Evolutionary conservation across 768 basidiomycete genomes (phyloP), one percentile per base, ranked within the genome.

Genomic region (Rhodotorula diobovata): DNA sequence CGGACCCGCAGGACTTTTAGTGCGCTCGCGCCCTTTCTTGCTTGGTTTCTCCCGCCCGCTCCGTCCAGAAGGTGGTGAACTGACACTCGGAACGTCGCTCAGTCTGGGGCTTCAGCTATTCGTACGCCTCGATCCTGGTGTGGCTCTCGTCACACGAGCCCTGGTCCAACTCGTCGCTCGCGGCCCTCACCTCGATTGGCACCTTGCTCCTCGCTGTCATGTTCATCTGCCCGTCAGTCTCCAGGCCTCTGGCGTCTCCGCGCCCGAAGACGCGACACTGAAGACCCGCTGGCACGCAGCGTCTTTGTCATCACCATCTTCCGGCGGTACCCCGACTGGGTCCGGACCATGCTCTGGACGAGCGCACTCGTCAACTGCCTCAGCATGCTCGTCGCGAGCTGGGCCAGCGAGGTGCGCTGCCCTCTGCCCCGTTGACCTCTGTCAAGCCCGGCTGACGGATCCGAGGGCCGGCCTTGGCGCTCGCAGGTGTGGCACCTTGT

Each of bases 311-410:
- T 72, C 50, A 57, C 46, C n/a, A 15, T 60, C 32, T 70, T 72
- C 68, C 67, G 68, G 2, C 63, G 74, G 0, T 76, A 73, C 51
- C 72, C 72, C 1, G 75, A 76, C 51, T 64, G 64, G 50, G 67
- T 62, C 41, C 59, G 62, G 39, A 25, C 56, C 2, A 25, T 61
- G 3, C 58, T 76, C 0, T 68, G 64, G 61, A 28, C 50, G 18
- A 32, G 50, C 3, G 60, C 39, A 0, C 39, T 25, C 21, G 46
- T 71, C 45, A 70, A 67, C 39, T 67, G 63, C 30, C 54, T 39
- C 0, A 32, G 21, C 14, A 73, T 73, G 68, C 59, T 76, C 28
- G 32, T 53, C 15, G 32, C 72, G 16, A 65, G 63, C 25, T 74
- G 66, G 66, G 73, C 73, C 0, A 74, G 55, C 5, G 16, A 61